Conservation (phyloP, 2,329 filamentous ascomycete genomes). For the Paecilomyces niveus region DNA sequence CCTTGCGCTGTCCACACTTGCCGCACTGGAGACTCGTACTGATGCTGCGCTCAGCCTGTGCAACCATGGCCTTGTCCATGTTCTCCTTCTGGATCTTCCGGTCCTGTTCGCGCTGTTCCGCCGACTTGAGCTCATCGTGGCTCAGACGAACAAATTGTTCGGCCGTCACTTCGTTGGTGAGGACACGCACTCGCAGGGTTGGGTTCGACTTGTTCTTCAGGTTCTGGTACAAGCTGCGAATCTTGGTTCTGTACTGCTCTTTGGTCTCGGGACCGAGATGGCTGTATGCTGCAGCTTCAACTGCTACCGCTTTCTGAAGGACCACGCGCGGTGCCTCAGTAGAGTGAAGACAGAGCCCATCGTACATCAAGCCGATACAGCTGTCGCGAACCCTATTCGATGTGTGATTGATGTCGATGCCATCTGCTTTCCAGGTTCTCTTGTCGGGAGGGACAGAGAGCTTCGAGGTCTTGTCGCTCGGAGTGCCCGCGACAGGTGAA, state of each 20-base stretch:
- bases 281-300: slow-evolving; percentile 70
- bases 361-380: slow-evolving; percentile 87
- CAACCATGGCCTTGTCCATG: slow-evolving; percentile 94
- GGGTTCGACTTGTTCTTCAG: slow-evolving; percentile 88
- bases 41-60: slow-evolving; percentile 84
- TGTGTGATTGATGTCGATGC: slow-evolving; percentile 69
- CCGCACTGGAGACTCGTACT: slow-evolving; percentile 81
- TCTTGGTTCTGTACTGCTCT: slow-evolving; percentile 74
- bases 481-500: slow-evolving; percentile 44
- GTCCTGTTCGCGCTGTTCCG: slow-evolving; percentile 70
- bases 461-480: slow-evolving; percentile 46
- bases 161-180: slow-evolving; percentile 64
- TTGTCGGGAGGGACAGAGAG: slow-evolving; percentile 60
- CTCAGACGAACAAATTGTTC: slow-evolving; percentile 77
- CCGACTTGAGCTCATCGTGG: slow-evolving; percentile 84
- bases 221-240: slow-evolving; percentile 88
- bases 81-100: slow-evolving; percentile 78
- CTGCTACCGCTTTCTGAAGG: slow-evolving; percentile 57
- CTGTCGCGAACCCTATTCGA: slow-evolving; percentile 68
- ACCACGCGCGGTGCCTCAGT: slow-evolving; percentile 55
- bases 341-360: slow-evolving; percentile 73
- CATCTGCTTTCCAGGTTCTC: slow-evolving; percentile 74
- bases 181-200: slow-evolving; percentile 66
- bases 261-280: slow-evolving; percentile 63
- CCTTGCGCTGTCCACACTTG: slow-evolving; percentile 88